Evolutionary conservation across 2,329 filamentous ascomycete species (phyloP).

Genomic region (Phoma sp.): DNA sequence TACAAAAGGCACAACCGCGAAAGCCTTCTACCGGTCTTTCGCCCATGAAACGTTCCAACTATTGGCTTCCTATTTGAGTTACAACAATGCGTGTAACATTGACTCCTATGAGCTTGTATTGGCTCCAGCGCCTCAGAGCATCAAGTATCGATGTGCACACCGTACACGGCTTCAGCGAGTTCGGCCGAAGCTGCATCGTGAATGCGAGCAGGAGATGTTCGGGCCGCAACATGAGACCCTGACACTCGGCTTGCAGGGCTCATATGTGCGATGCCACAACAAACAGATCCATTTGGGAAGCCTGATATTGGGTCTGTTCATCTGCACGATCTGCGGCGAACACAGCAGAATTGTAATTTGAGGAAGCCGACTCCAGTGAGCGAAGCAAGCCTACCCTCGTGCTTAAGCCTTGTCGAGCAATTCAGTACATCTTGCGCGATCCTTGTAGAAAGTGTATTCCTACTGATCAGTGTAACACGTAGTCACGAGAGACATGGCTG

Average conservation of each 20-base stretch:
- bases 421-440: not conserved
- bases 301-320: not conserved
- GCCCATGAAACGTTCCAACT: too few species aligned
- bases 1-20: not conserved
- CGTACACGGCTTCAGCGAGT: not conserved
- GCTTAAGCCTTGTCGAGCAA: too few species aligned
- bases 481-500: not conserved
- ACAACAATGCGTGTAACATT: not conserved
- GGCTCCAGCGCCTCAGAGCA: not conserved
- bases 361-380: too few species aligned
- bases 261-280: conserved; percentile 4
- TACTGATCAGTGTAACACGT: not conserved
- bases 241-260: not conserved
- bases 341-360: not conserved
- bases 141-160: not conserved
- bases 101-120: not conserved
- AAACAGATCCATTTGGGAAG: not conserved
- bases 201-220: conserved; percentile 14
- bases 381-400: not conserved
- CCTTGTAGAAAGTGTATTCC: not conserved
- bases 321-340: not conserved
- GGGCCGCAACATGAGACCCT: conserved; percentile 5
- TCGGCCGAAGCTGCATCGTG: not conserved
- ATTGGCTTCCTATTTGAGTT: too few species aligned
- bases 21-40: not conserved